Base-by-base conservation (phyloP, 1,284 basidiomycete genomes). In the Trametes hirsuta region DNA sequence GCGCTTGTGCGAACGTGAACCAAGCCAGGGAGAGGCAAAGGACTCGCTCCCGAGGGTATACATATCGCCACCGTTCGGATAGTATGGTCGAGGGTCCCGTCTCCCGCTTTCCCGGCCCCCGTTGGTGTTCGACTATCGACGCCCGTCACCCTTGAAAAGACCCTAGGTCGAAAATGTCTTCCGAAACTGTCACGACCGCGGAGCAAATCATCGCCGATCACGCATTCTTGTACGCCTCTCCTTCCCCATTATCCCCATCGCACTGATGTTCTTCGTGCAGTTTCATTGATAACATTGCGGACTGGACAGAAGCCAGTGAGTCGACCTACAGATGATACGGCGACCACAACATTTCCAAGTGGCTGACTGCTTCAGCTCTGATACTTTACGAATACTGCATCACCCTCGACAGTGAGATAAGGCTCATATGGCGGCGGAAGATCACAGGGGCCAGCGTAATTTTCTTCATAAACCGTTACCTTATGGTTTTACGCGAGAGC, bases 311-410 rank as follows among this genome's bases (percentile, higher is more conserved):
- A 42, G 50, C 45, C 1, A 21, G 56, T 58, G 12, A 14, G 55
- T 14, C 2, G 14, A 22, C 18, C 9, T 24, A n/a, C 12, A 3
- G 6, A 9, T 14, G 3, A n/a, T 8, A 1, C 18, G 4, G 10
- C 4, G 46, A 9, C 12, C 4, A 14, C 12, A 11, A 18, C n/a
- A n/a, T 12, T n/a, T 30, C 6, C 22, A 25, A 30, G 30, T 30
- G 8, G 30, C 30, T 12, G 21, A 40, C 14, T 14, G 21, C 18
- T 9, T 34, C 49, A 58, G 50, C 49, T 6, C 10, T 58, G 21
- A 47, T 52, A 2, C 47, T 58, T 37, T 34, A 58, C 45, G 56
- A 58, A 41, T 58, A 58, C 24, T 14, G 15, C 24, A 47, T 58
- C 37, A 58, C 49, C n/a, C 37, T 58, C 15, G 44, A 52, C 44